These are phyloP conservation scores for Dryas drummondii DNA, from an alignment of 306 rosid species.

Conservation along the genomic window DNA sequence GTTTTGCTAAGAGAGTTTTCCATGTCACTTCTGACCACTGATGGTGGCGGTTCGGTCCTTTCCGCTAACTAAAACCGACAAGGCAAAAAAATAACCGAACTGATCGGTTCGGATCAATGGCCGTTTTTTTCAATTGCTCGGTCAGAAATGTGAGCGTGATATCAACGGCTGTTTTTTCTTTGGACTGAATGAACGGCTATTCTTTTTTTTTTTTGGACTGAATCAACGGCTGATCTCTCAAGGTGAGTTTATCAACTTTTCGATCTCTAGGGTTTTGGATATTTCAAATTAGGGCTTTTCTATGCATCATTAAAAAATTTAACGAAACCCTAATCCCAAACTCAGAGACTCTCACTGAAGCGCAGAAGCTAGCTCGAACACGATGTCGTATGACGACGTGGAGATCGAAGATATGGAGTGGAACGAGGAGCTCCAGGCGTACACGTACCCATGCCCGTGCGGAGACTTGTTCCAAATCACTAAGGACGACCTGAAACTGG, in stretches of 20 bases:
- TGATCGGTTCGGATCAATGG: too few relatives aligned
- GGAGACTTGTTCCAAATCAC: conserved; percentile 95
- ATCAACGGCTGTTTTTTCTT: too few relatives aligned
- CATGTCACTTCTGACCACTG: too few relatives aligned
- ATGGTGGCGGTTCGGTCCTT: too few relatives aligned
- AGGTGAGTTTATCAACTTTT: not conserved
- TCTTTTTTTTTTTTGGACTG: too few relatives aligned
- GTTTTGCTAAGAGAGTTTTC: too few relatives aligned
- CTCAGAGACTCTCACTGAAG: not conserved
- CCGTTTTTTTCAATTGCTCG: too few relatives aligned
- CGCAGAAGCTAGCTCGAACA: conserved; percentile 6
- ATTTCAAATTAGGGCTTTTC: not conserved
- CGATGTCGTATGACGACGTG: conserved; percentile 95
- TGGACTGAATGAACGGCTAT: not conserved
- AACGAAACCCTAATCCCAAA: not conserved
- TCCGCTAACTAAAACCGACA: too few relatives aligned
- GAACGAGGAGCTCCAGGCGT: conserved; percentile 76
- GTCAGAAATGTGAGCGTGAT: too few relatives aligned
- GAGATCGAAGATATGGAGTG: conserved; percentile 99
- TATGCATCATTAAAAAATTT: not conserved
- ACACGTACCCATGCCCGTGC: conserved; percentile 92
- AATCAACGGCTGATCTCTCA: not conserved
- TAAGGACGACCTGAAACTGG: conserved; percentile 78
- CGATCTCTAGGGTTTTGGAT: not conserved
- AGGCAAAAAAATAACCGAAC: too few relatives aligned